These are phyloP conservation scores for Coleophoma cylindrospora DNA, from an alignment of 2,329 filamentous ascomycete genomes.

Conservation along the genomic window DNA sequence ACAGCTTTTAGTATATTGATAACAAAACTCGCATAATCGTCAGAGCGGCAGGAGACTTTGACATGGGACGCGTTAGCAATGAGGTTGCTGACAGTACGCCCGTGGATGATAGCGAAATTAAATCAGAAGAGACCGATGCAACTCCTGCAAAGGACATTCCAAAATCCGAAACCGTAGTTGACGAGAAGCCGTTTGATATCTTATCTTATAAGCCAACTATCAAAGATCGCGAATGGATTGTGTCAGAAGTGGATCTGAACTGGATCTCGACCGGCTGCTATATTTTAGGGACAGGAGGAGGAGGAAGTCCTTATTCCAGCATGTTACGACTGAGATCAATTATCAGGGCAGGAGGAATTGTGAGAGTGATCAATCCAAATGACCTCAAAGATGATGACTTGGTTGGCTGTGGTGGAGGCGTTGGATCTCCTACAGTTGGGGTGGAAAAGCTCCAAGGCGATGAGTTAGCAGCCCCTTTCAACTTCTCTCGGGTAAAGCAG, in stretches of 20 bases:
- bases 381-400: constrained; percentile 44
- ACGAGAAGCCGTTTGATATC: constrained; percentile 27
- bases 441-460: constrained; percentile 56
- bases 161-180: too few relatives aligned
- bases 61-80: constrained; percentile 31
- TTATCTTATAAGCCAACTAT: constrained; percentile 41
- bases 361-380: constrained; percentile 45
- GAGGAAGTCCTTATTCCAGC: constrained; percentile 47
- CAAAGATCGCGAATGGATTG: constrained; percentile 42
- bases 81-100: too few relatives aligned
- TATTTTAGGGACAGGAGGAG: constrained; percentile 54
- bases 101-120: constrained; percentile 1
- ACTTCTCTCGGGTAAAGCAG: too few relatives aligned
- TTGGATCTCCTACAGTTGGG: constrained; percentile 54
- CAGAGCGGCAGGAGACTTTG: constrained; percentile 53
- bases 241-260: constrained; percentile 50
- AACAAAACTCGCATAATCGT: constrained; percentile 47
- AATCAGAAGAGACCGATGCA: constrained; percentile 3
- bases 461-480: too few relatives aligned
- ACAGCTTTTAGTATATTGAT: constrained; percentile 12
- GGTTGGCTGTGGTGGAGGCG: constrained; percentile 51
- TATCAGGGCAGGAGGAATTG: constrained; percentile 42
- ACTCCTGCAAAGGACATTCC: background rate
- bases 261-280: constrained; percentile 54
- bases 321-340: constrained; percentile 47